Conservation (phyloP, 768 basidiomycete genomes). For the Harrya chromipes region DNA sequence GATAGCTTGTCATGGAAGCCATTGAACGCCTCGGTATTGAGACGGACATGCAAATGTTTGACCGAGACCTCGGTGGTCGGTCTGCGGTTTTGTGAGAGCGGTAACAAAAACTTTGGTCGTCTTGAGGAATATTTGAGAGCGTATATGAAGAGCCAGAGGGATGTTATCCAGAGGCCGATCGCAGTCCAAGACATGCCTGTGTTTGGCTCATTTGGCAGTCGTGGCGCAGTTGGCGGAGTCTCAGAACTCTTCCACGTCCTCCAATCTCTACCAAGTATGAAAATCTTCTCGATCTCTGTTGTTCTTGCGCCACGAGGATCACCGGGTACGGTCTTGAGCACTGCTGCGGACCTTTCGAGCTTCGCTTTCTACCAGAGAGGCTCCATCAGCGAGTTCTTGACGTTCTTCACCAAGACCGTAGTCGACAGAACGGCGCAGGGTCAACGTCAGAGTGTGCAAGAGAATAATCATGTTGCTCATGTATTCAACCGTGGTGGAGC, state of each 20-base stretch:
- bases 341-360: slow-evolving; percentile 76
- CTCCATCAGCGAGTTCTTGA: slow-evolving; percentile 87
- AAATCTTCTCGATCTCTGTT: slow-evolving; percentile 80
- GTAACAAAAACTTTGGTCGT: slow-evolving; percentile 20
- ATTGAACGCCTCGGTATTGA: slow-evolving; percentile 54
- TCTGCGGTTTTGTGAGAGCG: slow-evolving; percentile 19
- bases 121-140: slow-evolving; percentile 21
- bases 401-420: slow-evolving; percentile 92
- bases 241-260: not conserved
- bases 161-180: slow-evolving; percentile 19
- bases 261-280: slow-evolving; percentile 57
- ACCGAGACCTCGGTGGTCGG: slow-evolving; percentile 20
- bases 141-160: slow-evolving; percentile 26
- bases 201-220: not conserved
- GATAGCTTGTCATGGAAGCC: slow-evolving; percentile 44
- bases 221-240: not conserved
- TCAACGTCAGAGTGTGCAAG: slow-evolving; percentile 90
- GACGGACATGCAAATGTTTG: slow-evolving; percentile 28
- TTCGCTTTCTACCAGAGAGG: slow-evolving; percentile 94
- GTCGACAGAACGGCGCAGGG: slow-evolving; percentile 83
- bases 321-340: slow-evolving; percentile 59
- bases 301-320: slow-evolving; percentile 64
- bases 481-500: slow-evolving; percentile 89
- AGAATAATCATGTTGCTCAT: slow-evolving; percentile 91
- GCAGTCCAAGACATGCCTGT: slow-evolving; percentile 19